Evolutionary conservation across 83 land plant genomes (phyloP).

Genomic region (Picea engelmannii): DNA sequence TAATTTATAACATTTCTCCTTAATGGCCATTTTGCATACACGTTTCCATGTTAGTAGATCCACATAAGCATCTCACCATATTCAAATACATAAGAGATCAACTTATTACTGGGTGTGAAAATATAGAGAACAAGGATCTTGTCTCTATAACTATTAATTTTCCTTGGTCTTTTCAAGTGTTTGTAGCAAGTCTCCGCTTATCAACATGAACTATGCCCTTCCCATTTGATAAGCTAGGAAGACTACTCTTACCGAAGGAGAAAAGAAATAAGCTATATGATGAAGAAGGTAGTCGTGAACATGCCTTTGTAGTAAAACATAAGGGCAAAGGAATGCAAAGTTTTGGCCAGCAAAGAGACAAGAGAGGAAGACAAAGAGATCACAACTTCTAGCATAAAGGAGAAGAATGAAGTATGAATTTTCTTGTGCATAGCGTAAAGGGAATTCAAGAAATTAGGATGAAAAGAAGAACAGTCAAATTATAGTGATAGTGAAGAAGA

Average conservation of each 20-base stretch:
- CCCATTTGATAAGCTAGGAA: not conserved
- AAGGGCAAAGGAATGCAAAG: not conserved
- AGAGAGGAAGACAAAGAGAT: not conserved
- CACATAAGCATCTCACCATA: too few species aligned
- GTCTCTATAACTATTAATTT: too few species aligned
- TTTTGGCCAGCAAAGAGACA: not conserved
- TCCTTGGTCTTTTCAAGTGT: too few species aligned
- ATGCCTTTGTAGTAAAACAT: not conserved
- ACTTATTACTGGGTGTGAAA: too few species aligned
- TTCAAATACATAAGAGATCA: too few species aligned
- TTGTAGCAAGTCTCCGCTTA: not conserved
- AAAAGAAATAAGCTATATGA: not conserved
- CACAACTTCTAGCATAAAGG: not conserved
- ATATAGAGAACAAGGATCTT: too few species aligned
- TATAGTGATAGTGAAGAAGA: not conserved
- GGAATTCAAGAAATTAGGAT: not conserved
- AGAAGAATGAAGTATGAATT: not conserved
- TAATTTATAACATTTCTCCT: too few species aligned
- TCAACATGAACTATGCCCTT: not conserved
- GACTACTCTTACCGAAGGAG: not conserved
- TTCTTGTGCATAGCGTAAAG: not conserved
- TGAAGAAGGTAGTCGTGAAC: too few species aligned
- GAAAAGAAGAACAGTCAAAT: not conserved
- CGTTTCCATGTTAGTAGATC: too few species aligned
- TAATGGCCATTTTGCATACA: too few species aligned